Conservation (phyloP, 345 rosid species). For the Fremontodendron californicum region DNA sequence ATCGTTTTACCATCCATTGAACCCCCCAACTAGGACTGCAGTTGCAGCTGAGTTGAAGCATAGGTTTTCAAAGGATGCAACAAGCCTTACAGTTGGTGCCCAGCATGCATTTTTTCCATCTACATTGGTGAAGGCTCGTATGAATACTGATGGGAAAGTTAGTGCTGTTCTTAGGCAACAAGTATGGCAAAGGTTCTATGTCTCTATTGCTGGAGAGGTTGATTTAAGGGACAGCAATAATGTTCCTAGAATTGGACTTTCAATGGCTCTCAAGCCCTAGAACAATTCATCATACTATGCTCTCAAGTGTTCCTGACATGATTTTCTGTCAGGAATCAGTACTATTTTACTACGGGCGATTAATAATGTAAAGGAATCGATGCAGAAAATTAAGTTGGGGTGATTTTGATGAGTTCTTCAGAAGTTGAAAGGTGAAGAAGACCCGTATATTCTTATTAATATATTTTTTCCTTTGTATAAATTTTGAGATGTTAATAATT, state of each 20-base stretch:
- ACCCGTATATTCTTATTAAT: too few species aligned
- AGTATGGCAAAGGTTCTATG: conserved; percentile 25
- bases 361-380: too few species aligned
- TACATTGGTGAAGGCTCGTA: conserved; percentile 43
- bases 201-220: conserved; percentile 44
- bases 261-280: conserved; percentile 33
- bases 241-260: conserved; percentile 46
- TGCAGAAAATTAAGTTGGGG: too few species aligned
- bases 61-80: conserved; percentile 17
- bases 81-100: conserved; percentile 32
- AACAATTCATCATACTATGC: background rate
- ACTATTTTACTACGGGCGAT: too few species aligned
- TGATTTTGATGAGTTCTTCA: too few species aligned
- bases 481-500: too few species aligned
- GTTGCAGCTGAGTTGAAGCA: conserved; percentile 52
- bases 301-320: background rate
- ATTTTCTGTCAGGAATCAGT: background rate
- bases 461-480: too few species aligned
- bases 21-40: conserved; percentile 35
- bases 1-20: conserved; percentile 30
- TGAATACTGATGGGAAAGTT: conserved; percentile 30
- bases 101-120: conserved; percentile 40
- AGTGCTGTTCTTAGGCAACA: conserved; percentile 41
- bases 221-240: conserved; percentile 22
- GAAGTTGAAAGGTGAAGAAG: too few species aligned